Evolutionary conservation across 208 protist genomes (phyloP).

Genomic region (Chromosphaera perkinsii): DNA sequence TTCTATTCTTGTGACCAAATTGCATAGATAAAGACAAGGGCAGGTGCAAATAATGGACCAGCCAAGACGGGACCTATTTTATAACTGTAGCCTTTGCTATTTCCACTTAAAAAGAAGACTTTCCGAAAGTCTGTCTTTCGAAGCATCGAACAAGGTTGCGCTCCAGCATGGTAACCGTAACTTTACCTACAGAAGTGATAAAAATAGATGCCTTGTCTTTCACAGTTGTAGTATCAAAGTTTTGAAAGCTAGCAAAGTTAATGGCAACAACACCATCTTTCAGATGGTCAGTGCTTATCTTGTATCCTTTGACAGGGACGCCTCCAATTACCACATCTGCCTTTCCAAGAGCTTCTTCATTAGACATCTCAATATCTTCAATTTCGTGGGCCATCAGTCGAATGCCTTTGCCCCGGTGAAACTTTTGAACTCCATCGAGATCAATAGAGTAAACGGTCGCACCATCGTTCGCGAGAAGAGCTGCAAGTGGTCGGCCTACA

Average conservation of each 20-base stretch:
- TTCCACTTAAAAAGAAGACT: too few species aligned
- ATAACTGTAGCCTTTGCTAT: too few species aligned
- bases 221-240: constrained; percentile 40
- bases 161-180: constrained; percentile 49
- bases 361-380: constrained; percentile 27
- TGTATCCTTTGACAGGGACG: constrained; percentile 46
- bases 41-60: too few species aligned
- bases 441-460: constrained; percentile 56
- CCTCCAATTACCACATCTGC: constrained; percentile 50
- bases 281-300: constrained; percentile 30
- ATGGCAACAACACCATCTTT: constrained; percentile 45
- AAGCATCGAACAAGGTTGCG: constrained; percentile 46
- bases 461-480: constrained; percentile 64
- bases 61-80: too few species aligned
- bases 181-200: constrained; percentile 42
- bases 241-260: constrained; percentile 50
- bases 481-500: constrained; percentile 61
- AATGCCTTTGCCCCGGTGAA: constrained; percentile 20
- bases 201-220: constrained; percentile 34
- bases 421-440: constrained; percentile 31
- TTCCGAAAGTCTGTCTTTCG: constrained; percentile 23
- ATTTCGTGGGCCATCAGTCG: constrained; percentile 20
- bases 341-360: constrained; percentile 36
- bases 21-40: too few species aligned
- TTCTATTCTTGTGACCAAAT: too few species aligned